Evolutionary conservation across 108 stramenopile species (phyloP), one percentile per base, ranked within the genome.

Genomic region (Conticribra weissflogii): DNA sequence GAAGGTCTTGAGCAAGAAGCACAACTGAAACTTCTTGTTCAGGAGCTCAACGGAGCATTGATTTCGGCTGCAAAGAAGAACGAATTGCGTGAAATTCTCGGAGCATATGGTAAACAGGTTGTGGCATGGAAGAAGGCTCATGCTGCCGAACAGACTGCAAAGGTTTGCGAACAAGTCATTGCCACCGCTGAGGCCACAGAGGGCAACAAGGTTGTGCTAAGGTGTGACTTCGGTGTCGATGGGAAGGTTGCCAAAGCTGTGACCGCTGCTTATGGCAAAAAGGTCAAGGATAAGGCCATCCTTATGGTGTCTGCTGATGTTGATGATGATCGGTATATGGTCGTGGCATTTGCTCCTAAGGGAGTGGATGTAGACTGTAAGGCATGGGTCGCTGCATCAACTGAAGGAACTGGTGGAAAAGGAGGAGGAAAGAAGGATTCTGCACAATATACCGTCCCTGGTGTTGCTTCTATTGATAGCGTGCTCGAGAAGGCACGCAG

Each of bases 201-300:
- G 32, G 86, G 87, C 15, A 74, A 82, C 57, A 86, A 93, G 83
- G 86, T 97, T 47, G 90, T 97, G 17, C 75, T 88, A 58, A 85
- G 95, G 31, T 83, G 85, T 59, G 97, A 98, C 73, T 96, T 97
- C 64, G 97, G 96, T 21, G 50, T 84, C 19, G 97, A 99, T 66
- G 91, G 88, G 7, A 99, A 99, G 76, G 75, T 92, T 52, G 92
- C 88, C 27, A 92, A 93, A 79, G 81, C 88, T 59, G 83, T 96
- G 24, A 66, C 88, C 14, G 68, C 90, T 33, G 90, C 93, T 29
- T 85, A 92, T 54, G 81, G 86, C 54, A 97, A 97, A 81, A 82
- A 85, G 67, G 77, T 85, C 28, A 94, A 92, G 54, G 87, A 87
- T 53, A 94, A 91, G 72, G 91, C 92, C 3, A 74, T 98, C 46